Conservation (phyloP, 208 protist species). For the Acanthamoeba lenticulata region DNA sequence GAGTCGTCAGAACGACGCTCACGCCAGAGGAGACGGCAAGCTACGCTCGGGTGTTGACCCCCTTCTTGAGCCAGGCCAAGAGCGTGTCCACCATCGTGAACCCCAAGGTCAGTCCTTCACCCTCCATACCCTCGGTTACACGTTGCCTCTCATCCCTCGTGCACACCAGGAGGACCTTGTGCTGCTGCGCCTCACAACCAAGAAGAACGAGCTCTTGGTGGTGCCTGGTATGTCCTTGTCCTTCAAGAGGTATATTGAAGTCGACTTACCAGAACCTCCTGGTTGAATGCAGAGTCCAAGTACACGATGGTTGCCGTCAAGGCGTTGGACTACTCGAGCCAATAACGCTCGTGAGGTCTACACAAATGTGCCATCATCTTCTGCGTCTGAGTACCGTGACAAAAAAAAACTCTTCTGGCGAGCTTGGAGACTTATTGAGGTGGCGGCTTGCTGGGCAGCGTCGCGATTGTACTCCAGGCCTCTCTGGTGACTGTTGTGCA, state of each 20-base stretch:
- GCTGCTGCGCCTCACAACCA: background rate
- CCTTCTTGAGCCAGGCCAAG: slow-evolving; percentile 39
- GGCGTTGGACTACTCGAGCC: background rate
- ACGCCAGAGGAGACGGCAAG: slow-evolving; percentile 27
- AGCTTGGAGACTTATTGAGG: too few species aligned
- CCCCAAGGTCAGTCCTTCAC: background rate
- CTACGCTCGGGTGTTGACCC: slow-evolving; percentile 7
- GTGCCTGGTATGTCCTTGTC: slow-evolving; percentile 4
- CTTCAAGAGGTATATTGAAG: background rate
- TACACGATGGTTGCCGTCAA: slow-evolving; percentile 5
- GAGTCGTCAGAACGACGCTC: background rate
- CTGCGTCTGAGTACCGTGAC: too few species aligned
- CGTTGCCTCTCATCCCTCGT: background rate
- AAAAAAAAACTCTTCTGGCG: too few species aligned
- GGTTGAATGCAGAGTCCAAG: background rate
- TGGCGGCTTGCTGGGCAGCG: too few species aligned
- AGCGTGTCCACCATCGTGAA: slow-evolving; percentile 44
- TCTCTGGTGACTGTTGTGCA: background rate
- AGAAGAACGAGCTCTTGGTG: slow-evolving; percentile 44
- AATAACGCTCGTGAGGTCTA: too few species aligned
- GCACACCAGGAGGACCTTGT: background rate
- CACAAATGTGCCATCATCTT: too few species aligned
- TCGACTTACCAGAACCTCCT: background rate
- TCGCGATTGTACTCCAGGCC: too few species aligned
- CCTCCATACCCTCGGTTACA: background rate